phyloP scores from a whole-genome alignment of 2,329 filamentous ascomycete species.

The Hypoxylon sp. region DNA sequence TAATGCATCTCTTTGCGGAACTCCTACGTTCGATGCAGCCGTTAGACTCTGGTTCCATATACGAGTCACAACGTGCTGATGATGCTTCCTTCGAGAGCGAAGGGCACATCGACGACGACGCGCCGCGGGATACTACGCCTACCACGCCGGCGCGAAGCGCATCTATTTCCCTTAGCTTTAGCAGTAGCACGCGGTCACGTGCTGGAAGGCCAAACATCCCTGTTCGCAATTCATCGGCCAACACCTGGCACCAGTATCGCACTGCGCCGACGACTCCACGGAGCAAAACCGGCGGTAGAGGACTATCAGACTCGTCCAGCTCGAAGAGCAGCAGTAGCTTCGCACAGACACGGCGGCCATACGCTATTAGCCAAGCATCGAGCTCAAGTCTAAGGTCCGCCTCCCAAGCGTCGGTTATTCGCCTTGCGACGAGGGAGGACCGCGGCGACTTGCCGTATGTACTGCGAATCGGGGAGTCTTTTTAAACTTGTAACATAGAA shows the following conservation, averaged over 20 bases:
- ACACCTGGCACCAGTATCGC: slow-evolving; percentile 62
- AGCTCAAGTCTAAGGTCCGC: slow-evolving; percentile 45
- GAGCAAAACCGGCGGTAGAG: slow-evolving; percentile 57
- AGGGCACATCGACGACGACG: slow-evolving; percentile 58
- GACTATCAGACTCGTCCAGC: slow-evolving; percentile 55
- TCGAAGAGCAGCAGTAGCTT: slow-evolving; percentile 52
- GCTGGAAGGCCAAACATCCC: slow-evolving; percentile 47
- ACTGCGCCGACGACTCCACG: slow-evolving; percentile 69
- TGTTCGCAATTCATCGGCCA: slow-evolving; percentile 60
- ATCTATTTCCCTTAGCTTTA: slow-evolving; percentile 48
- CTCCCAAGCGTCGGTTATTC: slow-evolving; percentile 59
- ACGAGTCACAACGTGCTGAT: slow-evolving; percentile 50
- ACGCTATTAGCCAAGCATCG: slow-evolving; percentile 52
- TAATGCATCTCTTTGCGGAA: slow-evolving; percentile 89
- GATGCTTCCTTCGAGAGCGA: slow-evolving; percentile 45
- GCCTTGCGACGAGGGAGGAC: slow-evolving; percentile 60
- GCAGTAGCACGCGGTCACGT: slow-evolving; percentile 51
- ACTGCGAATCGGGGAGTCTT: slow-evolving; percentile 49
- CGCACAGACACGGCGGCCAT: slow-evolving; percentile 61
- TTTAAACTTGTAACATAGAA: slow-evolving; percentile 28
- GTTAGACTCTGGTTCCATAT: slow-evolving; percentile 69
- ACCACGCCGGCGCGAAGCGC: slow-evolving; percentile 56
- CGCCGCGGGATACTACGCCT: slow-evolving; percentile 60
- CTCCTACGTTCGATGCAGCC: slow-evolving; percentile 82
- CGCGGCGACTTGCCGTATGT: slow-evolving; percentile 56